Percentiles rank a stretch among this genome's conserved stretches.
Evolutionary conservation across 1,139 yeast genomes (phyloP).

Genomic region (Suhomyces atakaporum): DNA sequence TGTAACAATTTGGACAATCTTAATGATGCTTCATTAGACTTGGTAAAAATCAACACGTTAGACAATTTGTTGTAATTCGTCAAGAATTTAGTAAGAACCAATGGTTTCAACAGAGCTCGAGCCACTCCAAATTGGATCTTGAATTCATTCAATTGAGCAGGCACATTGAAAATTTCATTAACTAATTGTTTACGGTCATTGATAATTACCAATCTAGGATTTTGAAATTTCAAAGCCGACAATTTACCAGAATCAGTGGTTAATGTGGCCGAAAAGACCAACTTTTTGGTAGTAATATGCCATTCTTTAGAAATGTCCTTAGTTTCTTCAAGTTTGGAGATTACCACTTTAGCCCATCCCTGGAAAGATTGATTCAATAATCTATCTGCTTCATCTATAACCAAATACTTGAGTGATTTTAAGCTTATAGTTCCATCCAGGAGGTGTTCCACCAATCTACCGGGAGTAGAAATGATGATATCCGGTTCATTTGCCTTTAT

Average conservation of each 20-base stretch:
- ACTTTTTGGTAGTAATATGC: conserved; percentile 47
- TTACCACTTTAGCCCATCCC: conserved; percentile 82
- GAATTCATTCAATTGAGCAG: conserved; percentile 55
- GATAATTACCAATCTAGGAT: conserved; percentile 72
- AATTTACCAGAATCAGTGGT: conserved; percentile 91
- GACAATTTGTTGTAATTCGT: conserved; percentile 28
- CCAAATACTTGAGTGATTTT: conserved; percentile 61
- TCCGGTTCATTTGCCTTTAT: conserved; percentile 62
- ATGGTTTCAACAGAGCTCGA: conserved; percentile 71
- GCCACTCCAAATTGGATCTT: conserved; percentile 53
- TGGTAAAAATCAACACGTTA: conserved; percentile 68
- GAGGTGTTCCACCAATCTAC: conserved; percentile 89
- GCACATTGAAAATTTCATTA: conserved; percentile 57
- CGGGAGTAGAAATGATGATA: conserved; percentile 84
- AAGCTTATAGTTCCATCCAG: conserved; percentile 41
- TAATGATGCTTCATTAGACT: conserved; percentile 84
- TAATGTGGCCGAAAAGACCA: conserved; percentile 89
- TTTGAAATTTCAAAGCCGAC: conserved; percentile 63
- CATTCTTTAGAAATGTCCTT: conserved; percentile 27
- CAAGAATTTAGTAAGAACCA: conserved; percentile 62
- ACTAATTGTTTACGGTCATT: conserved; percentile 55
- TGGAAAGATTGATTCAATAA: conserved; percentile 88
- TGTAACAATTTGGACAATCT: conserved; percentile 66
- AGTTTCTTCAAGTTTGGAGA: conserved; percentile 43
- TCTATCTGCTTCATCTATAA: conserved; percentile 95